Percentiles rank a stretch among this genome's conserved stretches.
Evolutionary conservation across 805 yeast genomes (phyloP).

Genomic region (Candida xiaguanensis): DNA sequence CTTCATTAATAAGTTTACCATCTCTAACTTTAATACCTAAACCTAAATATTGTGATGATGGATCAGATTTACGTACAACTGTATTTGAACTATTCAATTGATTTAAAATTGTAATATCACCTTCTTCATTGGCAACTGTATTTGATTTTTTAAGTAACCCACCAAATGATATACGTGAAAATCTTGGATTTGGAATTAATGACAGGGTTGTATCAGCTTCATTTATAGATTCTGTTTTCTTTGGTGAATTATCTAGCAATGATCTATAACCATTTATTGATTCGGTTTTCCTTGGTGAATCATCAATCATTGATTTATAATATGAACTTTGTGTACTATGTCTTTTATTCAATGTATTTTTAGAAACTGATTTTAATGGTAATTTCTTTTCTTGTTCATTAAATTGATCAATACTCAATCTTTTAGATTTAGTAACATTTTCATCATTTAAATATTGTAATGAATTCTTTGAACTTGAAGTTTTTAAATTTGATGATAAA

Average conservation of each 20-base stretch:
- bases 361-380: background rate
- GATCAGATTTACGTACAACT: constrained; percentile 15
- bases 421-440: constrained; percentile 8
- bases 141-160: constrained; percentile 23
- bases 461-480: constrained; percentile 36
- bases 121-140: constrained; percentile 10
- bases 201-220: constrained; percentile 7
- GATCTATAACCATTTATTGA: constrained; percentile 15
- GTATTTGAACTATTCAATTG: constrained; percentile 15
- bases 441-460: constrained; percentile 16
- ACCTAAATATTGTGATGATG: constrained; percentile 19
- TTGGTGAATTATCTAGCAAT: constrained; percentile 6
- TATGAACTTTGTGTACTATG: constrained; percentile 10
- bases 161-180: constrained; percentile 40
- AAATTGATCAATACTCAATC: constrained; percentile 13
- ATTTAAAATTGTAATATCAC: constrained; percentile 13
- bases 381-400: constrained; percentile 13
- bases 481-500: constrained; percentile 17
- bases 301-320: constrained; percentile 20
- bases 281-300: background rate
- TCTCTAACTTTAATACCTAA: constrained; percentile 21
- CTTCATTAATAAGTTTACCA: background rate
- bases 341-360: constrained; percentile 5
- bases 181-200: constrained; percentile 36
- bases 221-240: background rate